phyloP scores from a whole-genome alignment of 23 red algal genomes.

The Cyanidioschyzon merolae region DNA sequence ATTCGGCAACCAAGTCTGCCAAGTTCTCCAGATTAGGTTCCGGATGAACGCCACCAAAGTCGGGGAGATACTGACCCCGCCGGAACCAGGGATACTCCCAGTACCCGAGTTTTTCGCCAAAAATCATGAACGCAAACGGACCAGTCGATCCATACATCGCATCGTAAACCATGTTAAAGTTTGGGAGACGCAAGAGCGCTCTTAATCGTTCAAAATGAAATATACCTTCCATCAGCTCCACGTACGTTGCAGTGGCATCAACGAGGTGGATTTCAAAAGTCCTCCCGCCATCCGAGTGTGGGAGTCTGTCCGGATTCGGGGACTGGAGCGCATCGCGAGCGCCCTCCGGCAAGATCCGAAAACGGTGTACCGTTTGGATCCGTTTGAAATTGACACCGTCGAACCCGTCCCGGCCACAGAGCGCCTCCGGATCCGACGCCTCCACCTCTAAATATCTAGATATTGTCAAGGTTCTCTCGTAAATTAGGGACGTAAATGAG shows the following conservation, averaged over 20 bases:
- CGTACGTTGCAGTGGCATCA: slow-evolving; percentile 48
- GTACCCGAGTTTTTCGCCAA: slow-evolving; percentile 42
- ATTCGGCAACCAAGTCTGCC: slow-evolving; percentile 35
- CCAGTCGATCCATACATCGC: slow-evolving; percentile 64
- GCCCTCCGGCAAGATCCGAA: neutral
- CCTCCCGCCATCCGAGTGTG: neutral
- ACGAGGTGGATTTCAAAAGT: slow-evolving; percentile 64
- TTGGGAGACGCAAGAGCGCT: slow-evolving; percentile 36
- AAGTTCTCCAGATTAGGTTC: slow-evolving; percentile 68
- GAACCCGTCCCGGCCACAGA: slow-evolving; percentile 31
- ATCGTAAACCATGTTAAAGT: slow-evolving; percentile 80
- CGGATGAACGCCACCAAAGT: slow-evolving; percentile 69
- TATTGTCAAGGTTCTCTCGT: slow-evolving; percentile 40
- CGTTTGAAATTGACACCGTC: slow-evolving; percentile 27
- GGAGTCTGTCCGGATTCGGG: neutral
- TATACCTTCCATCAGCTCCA: slow-evolving; percentile 35
- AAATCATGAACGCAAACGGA: slow-evolving; percentile 44
- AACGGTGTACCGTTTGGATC: neutral
- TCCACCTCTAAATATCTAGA: slow-evolving; percentile 31
- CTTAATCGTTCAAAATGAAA: slow-evolving; percentile 66
- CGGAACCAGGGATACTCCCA: slow-evolving; percentile 22
- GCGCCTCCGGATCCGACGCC: slow-evolving; percentile 5
- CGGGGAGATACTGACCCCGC: slow-evolving; percentile 26
- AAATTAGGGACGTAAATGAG: slow-evolving; percentile 44
- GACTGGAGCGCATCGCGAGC: slow-evolving; percentile 27